Conservation (phyloP, 2,329 filamentous ascomycete species). For the Epichloe scottii region DNA sequence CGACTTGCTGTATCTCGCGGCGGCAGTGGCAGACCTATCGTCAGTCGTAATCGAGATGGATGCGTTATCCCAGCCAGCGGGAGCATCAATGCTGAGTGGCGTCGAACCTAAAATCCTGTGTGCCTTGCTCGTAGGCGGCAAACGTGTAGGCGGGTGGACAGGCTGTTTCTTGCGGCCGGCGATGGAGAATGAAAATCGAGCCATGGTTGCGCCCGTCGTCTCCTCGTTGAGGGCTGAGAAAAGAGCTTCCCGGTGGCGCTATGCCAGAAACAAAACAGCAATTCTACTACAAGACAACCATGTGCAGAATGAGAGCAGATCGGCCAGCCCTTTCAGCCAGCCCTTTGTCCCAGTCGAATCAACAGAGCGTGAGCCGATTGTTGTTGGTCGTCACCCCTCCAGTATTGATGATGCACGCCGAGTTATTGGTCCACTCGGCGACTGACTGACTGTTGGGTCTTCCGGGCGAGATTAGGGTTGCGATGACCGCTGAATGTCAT, state of each 20-base stretch:
- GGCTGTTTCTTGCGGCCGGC: conserved; percentile 33
- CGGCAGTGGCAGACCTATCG: conserved; percentile 29
- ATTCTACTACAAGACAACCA: neutral
- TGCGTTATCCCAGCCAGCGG: conserved; percentile 28
- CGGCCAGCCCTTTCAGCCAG: neutral
- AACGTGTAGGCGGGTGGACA: conserved; percentile 15
- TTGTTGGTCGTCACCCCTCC: neutral
- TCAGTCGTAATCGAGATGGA: conserved; percentile 34
- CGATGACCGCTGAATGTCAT: no score
- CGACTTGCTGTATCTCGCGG: conserved; percentile 16
- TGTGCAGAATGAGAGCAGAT: neutral
- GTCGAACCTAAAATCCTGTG: conserved; percentile 37
- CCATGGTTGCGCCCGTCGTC: conserved; percentile 16
- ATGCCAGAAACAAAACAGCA: neutral
- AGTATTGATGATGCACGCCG: neutral
- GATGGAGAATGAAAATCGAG: conserved; percentile 36
- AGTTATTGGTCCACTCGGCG: neutral
- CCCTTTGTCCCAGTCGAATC: no score
- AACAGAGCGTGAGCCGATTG: neutral
- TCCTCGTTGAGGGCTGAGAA: neutral
- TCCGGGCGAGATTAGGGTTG: no score
- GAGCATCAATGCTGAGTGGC: conserved; percentile 29
- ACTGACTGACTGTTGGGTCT: no score
- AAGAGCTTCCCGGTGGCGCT: neutral
- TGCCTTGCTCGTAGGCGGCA: conserved; percentile 35